Evolutionary conservation across 139 green algal species (phyloP).

Genomic region (Haematococcus sp.): DNA sequence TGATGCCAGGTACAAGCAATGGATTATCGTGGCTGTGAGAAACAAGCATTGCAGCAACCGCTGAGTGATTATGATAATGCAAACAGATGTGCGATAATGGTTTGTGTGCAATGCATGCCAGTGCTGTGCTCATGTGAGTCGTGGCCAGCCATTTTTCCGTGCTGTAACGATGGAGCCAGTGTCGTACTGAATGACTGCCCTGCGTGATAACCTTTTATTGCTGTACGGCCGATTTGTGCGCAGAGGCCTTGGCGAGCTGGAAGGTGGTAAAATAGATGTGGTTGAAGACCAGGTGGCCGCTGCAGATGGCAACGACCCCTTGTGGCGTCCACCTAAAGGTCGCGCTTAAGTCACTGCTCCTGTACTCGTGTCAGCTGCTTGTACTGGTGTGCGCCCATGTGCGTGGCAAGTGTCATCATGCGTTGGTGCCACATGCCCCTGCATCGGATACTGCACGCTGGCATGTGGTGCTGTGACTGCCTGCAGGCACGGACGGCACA

Average conservation of each 20-base stretch:
- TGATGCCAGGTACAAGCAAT: constrained; percentile 18
- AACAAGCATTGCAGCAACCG: no score
- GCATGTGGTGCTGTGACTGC: not conserved
- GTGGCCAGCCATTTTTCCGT: no score
- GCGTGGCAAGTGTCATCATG: no score
- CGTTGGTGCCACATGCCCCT: not conserved
- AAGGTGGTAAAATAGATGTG: constrained; percentile 27
- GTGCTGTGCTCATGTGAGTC: no score
- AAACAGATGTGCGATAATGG: no score
- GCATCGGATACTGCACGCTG: not conserved
- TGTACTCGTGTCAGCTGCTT: not conserved
- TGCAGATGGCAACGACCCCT: constrained; percentile 31
- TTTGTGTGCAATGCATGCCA: no score
- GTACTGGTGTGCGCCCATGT: no score
- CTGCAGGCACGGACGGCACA: constrained; percentile 65
- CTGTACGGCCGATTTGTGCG: constrained; percentile 19
- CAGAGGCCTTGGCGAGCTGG: constrained; percentile 60
- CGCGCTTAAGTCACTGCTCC: not conserved
- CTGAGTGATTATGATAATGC: no score
- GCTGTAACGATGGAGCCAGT: no score
- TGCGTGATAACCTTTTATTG: no score
- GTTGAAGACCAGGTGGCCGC: constrained; percentile 31
- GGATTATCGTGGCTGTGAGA: not conserved
- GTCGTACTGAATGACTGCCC: no score
- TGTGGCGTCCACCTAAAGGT: constrained; percentile 24